Base-by-base conservation (phyloP, 2,329 filamentous ascomycete species). In the Neofusicoccum ribis region DNA sequence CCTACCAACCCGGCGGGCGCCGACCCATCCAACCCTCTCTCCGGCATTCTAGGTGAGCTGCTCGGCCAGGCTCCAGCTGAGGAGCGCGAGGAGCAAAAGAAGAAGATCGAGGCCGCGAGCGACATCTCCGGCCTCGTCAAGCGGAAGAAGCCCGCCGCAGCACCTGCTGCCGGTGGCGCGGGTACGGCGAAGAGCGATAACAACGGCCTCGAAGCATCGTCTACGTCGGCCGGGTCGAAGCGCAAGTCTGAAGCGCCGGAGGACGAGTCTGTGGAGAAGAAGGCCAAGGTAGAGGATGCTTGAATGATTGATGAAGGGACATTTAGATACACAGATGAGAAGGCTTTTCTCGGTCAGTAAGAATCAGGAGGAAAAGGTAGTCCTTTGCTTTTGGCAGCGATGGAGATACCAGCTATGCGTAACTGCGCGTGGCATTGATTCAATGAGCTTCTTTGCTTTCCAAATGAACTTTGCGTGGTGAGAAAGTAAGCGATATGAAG, bases 61-160 rank as follows among this genome's bases (percentile, higher is more conserved):
- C 76, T 89, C 4, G 89, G 89, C 65, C 86, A 89, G 72, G 85
- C 86, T 41, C 81, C 86, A 2, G 82, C 81, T 1, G 83, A 88
- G 64, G 85, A 87, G 60, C 83, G 87, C 69, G 88, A 87, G 27
- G 84, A 86, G 68, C 82, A 92, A 51, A 87, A 90, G 51, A 89
- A 93, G 73, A 91, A 89, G 34, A 91, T 88, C 71, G 89, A 89
- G 78, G 84, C 81, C 7, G 91, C 91, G 6, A 92, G 85, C 15
- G 91, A 95, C 73, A 80, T 96, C 14, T 87, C 85, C 0, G 85
- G 88, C n/a, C 81, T 94, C 51, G 89, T 94, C 49, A 88, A 89
- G 74, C 87, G 88, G 73, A 93, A 86, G 76, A 81, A 79, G 69
- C 67, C 61, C 20, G 3, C 61, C 9, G 50, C 49, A 1, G 11